Base-by-base conservation (phyloP, 768 basidiomycete species). In the Rossbeevera mucosa region DNA sequence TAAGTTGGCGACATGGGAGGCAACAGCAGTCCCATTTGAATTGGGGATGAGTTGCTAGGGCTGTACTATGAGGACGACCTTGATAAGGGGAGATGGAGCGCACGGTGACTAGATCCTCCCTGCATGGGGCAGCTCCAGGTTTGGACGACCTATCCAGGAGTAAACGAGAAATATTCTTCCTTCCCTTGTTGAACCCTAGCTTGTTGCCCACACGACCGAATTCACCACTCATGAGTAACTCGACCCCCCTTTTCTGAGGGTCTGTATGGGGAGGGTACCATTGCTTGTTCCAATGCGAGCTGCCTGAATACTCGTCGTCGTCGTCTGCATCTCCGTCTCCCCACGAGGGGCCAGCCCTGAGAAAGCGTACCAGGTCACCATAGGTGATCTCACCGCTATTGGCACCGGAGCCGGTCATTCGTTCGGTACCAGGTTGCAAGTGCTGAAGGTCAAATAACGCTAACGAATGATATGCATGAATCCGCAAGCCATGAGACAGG, bases 1-100 rank as follows among this genome's bases (percentile, higher is more conserved):
- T 33, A 91, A 80, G 55, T 91, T 93, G 24, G 81, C 71, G 7
- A 72, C 73, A 61, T 88, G 87, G 33, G 76, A 74, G 2, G 88
- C 86, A 0, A 94, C 91, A 3, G 88, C 81, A 4, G 86, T 86
- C 14, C 92, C 92, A 59, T 80, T 80, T 9, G 84, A 78, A 57
- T 93, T 94, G 0, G 92, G 92, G 9, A 93, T 67, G 28, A 90
- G 70, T 47, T 80, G 75, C 89, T 94, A 57, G 11, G 14, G 7
- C 42, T 42, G 24, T 25, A n/a, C n/a, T n/a, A 51, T 56, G 36
- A 56, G 49, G 28, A 44, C 16, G 7, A 22, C 20, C 20, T 22
- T 25, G 3, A 11, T 25, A 16, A 47, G 33, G 33, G n/a, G 30
- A 29, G 43, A 21, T 38, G 45, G 47, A 7, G 69, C 80, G 47